Evolutionary conservation across 75 land plant species (phyloP).

Genomic region (Ceratopteris richardii): DNA sequence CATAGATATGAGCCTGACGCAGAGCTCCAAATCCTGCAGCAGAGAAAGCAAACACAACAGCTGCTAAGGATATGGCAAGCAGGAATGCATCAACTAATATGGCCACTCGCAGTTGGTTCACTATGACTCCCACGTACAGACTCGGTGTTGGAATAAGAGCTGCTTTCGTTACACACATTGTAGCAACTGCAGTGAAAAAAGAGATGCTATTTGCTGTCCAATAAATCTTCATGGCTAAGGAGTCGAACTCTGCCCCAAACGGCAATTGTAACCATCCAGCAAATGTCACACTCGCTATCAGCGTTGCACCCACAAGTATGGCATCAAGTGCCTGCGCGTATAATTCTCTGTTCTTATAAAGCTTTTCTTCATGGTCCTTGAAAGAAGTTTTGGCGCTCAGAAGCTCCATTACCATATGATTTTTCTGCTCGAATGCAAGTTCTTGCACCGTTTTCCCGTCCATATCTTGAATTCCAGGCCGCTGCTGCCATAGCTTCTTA

Average conservation of each 20-base stretch:
- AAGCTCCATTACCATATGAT: too few relatives aligned
- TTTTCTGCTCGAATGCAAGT: slow-evolving; percentile 3
- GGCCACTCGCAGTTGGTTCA: neutral
- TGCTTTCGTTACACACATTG: slow-evolving; percentile 7
- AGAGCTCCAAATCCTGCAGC: slow-evolving; percentile 22
- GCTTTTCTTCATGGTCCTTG: slow-evolving; percentile 2
- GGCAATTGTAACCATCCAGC: slow-evolving; percentile 18
- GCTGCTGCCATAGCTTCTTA: neutral
- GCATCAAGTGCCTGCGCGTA: slow-evolving; percentile 14
- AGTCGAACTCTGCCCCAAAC: neutral
- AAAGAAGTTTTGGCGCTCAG: slow-evolving; percentile 5
- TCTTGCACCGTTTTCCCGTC: slow-evolving; percentile 11
- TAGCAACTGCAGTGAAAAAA: too few relatives aligned
- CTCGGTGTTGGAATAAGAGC: slow-evolving; percentile 17
- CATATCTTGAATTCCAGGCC: slow-evolving; percentile 10
- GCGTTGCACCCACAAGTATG: slow-evolving; percentile 14
- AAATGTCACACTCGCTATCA: too few relatives aligned
- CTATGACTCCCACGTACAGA: too few relatives aligned
- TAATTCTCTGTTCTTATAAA: slow-evolving; percentile 8
- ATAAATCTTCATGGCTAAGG: slow-evolving; percentile 1
- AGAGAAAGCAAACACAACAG: slow-evolving; percentile 14
- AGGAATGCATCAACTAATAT: slow-evolving; percentile 4
- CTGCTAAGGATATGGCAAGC: slow-evolving; percentile 11
- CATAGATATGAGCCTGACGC: too few relatives aligned
- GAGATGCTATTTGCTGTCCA: slow-evolving; percentile 22